phyloP scores from a whole-genome alignment of 352 stramenopile species.

The Phytophthora sojae region DNA sequence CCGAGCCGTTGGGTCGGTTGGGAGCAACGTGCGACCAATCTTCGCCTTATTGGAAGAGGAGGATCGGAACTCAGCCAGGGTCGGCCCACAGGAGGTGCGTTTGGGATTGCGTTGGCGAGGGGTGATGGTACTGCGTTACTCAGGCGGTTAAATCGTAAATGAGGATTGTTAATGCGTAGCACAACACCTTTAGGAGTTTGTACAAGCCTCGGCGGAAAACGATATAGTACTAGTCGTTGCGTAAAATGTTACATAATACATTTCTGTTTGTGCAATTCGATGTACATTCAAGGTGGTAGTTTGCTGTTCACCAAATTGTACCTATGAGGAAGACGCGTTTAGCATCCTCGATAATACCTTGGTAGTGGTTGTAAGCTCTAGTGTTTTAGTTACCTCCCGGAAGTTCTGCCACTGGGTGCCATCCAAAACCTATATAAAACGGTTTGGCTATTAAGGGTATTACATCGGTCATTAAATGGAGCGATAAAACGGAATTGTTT shows the following conservation, averaged over 20 bases:
- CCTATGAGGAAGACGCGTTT: neutral
- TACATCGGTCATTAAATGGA: too few species aligned
- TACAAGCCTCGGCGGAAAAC: too few species aligned
- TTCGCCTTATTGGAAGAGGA: neutral
- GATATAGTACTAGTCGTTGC: neutral
- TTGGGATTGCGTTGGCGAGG: neutral
- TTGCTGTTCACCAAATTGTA: neutral
- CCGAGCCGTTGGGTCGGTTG: neutral
- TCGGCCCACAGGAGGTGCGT: neutral
- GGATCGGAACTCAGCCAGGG: neutral
- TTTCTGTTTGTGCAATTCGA: neutral
- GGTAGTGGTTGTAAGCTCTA: neutral
- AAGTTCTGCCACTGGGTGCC: too few species aligned
- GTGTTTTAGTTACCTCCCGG: too few species aligned
- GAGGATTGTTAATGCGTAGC: neutral
- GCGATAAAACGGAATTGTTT: too few species aligned
- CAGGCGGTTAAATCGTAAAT: neutral
- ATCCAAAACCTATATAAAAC: too few species aligned
- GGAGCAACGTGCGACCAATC: neutral
- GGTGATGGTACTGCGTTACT: neutral
- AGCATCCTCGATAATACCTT: neutral
- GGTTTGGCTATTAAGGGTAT: too few species aligned
- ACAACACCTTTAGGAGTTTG: too few species aligned
- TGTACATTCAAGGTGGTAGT: neutral
- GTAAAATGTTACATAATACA: neutral